Conservation (phyloP, 78 protist genomes). For the Goniomonas avonlea region DNA sequence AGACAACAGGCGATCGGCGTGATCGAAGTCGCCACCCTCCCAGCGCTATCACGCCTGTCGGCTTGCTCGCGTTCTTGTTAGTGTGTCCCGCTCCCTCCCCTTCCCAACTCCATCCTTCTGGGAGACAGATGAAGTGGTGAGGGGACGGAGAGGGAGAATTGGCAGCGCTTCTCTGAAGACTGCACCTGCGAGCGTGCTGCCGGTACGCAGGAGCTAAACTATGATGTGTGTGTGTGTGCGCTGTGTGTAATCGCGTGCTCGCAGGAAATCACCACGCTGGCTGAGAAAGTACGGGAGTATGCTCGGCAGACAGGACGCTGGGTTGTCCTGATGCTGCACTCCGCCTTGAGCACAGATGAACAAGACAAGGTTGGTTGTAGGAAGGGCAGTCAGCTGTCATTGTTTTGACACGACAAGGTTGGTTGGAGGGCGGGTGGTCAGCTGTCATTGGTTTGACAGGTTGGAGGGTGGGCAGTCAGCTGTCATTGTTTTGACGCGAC, state of each 20-base stretch:
- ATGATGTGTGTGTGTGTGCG: no score
- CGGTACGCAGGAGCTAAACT: no score
- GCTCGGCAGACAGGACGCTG: slow-evolving; percentile 11
- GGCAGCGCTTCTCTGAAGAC: no score
- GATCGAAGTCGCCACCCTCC: no score
- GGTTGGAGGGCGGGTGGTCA: neutral
- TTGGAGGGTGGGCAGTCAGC: neutral
- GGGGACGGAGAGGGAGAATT: no score
- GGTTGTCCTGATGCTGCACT: slow-evolving; percentile 14
- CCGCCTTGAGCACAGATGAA: slow-evolving; percentile 19
- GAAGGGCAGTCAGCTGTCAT: neutral
- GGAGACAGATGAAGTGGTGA: no score
- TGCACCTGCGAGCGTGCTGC: no score
- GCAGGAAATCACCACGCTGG: neutral
- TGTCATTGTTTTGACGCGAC: neutral
- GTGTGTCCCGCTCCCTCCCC: no score
- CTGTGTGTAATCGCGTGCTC: no score
- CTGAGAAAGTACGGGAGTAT: neutral
- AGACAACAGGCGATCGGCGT: neutral
- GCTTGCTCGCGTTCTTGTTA: no score
- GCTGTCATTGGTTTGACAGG: neutral
- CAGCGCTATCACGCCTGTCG: no score
- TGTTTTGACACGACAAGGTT: neutral
- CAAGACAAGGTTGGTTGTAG: slow-evolving; percentile 15
- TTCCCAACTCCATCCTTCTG: no score